phyloP scores from a whole-genome alignment of 2,329 filamentous ascomycete species.

The Fonsecaea nubica region DNA sequence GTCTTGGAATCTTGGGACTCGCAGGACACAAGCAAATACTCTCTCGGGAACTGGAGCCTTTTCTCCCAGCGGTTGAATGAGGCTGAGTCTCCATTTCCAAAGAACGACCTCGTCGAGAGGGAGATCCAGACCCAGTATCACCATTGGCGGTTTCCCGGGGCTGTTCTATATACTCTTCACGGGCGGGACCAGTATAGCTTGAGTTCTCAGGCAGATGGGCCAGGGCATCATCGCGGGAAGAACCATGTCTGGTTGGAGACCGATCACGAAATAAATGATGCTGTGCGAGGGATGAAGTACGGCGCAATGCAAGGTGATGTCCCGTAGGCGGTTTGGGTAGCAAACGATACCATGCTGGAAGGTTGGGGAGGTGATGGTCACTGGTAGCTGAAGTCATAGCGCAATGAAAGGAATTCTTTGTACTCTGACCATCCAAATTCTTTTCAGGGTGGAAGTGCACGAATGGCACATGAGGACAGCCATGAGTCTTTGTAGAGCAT shows the following conservation, averaged over 20 bases:
- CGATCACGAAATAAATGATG: slow-evolving; percentile 39
- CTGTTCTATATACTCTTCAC: slow-evolving; percentile 20
- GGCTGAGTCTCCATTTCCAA: slow-evolving; percentile 21
- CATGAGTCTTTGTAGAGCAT: slow-evolving; percentile 32
- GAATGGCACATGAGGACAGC: slow-evolving; percentile 28
- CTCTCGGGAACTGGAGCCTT: slow-evolving; percentile 21
- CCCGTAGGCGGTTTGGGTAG: slow-evolving; percentile 51
- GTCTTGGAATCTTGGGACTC: slow-evolving; percentile 73
- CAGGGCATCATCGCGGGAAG: slow-evolving; percentile 26
- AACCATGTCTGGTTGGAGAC: slow-evolving; percentile 18
- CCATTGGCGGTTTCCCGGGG: slow-evolving; percentile 11
- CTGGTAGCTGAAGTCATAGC: slow-evolving; percentile 40
- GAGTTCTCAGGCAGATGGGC: slow-evolving; percentile 25
- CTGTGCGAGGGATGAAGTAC: slow-evolving; percentile 39
- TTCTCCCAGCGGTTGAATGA: slow-evolving; percentile 8
- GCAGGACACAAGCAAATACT: slow-evolving; percentile 71
- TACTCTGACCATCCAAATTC: slow-evolving; percentile 30
- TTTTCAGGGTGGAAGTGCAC: slow-evolving; percentile 25
- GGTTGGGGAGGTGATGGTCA: slow-evolving; percentile 39
- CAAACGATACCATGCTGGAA: slow-evolving; percentile 55
- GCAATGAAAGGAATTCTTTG: slow-evolving; percentile 41
- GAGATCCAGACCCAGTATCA: slow-evolving; percentile 15
- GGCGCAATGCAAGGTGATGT: slow-evolving; percentile 44
- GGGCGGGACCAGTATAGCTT: slow-evolving; percentile 4
- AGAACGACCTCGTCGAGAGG: slow-evolving; percentile 21